Conservation (phyloP, 805 yeast species). For the Ogataea henricii region DNA sequence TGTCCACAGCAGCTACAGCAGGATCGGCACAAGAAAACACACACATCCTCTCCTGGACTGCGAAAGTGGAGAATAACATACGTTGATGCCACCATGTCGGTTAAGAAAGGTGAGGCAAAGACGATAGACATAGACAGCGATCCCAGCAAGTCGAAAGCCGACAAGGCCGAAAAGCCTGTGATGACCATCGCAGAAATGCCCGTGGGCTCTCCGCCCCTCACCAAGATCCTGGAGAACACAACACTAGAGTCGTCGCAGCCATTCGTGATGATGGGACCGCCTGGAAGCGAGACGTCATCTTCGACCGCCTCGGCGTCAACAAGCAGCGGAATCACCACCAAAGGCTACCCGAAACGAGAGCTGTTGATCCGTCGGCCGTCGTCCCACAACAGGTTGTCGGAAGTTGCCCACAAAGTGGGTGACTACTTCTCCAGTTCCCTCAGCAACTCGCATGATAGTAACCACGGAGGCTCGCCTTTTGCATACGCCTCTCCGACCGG, state of each 20-base stretch:
- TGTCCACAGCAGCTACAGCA: background rate
- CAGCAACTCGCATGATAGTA: slow-evolving; percentile 17
- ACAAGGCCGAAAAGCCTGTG: slow-evolving; percentile 13
- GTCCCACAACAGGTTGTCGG: slow-evolving; percentile 30
- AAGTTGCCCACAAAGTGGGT: slow-evolving; percentile 32
- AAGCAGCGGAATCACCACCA: slow-evolving; percentile 1
- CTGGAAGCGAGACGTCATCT: background rate
- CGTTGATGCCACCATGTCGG: slow-evolving; percentile 4
- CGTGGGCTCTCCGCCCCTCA: slow-evolving; percentile 4
- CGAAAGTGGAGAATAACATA: background rate
- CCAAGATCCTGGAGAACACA: background rate
- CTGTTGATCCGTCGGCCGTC: background rate
- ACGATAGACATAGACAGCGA: background rate
- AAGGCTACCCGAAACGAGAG: background rate
- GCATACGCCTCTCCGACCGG: slow-evolving; percentile 20
- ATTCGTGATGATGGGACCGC: background rate
- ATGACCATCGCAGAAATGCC: slow-evolving; percentile 7
- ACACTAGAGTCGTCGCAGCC: background rate
- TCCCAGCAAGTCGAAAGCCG: slow-evolving; percentile 9
- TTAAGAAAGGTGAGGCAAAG: slow-evolving; percentile 3
- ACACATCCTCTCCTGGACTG: background rate
- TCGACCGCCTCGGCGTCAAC: background rate
- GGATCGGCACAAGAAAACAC: background rate
- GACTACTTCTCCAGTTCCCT: slow-evolving; percentile 27
- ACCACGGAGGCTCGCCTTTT: slow-evolving; percentile 13